Percentiles rank a stretch among this genome's conserved stretches.
Evolutionary conservation across 106 monocot species (phyloP).

Genomic region (Alisma plantagoaquatica): DNA sequence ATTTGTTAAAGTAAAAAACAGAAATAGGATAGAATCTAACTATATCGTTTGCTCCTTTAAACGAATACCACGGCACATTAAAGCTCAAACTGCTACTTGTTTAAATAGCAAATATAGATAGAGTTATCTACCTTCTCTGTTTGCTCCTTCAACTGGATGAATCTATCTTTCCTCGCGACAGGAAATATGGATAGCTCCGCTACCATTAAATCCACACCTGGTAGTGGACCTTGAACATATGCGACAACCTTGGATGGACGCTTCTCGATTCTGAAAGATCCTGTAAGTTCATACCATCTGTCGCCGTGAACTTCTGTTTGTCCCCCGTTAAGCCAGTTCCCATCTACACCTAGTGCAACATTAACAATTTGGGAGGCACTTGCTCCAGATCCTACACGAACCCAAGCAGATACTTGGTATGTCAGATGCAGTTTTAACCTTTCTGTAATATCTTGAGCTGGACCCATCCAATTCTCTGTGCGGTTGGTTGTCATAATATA

Average conservation of each 20-base stretch:
- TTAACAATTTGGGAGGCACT: slow-evolving; percentile 55
- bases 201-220: slow-evolving; percentile 84
- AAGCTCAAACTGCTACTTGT: no score
- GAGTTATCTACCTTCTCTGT: slow-evolving; percentile 91
- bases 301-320: slow-evolving; percentile 52
- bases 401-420: slow-evolving; percentile 86
- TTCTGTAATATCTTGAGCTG: slow-evolving; percentile 62
- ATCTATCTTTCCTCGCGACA: slow-evolving; percentile 61
- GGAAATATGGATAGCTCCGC: slow-evolving; percentile 76
- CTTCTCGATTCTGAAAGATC: slow-evolving; percentile 73
- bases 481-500: slow-evolving; percentile 55
- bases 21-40: no score
- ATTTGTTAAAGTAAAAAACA: no score
- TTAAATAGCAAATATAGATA: no score
- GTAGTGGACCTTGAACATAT: slow-evolving; percentile 67
- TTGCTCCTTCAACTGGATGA: slow-evolving; percentile 46
- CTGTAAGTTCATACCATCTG: slow-evolving; percentile 81
- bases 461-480: slow-evolving; percentile 82
- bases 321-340: slow-evolving; percentile 70
- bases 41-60: no score
- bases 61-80: no score
- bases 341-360: slow-evolving; percentile 53
- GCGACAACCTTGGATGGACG: slow-evolving; percentile 43
- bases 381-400: slow-evolving; percentile 37
- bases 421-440: slow-evolving; percentile 43